A percentile compares a stretch with the other conserved stretches of the same genome.
Conservation (phyloP, 1,139 yeast species). For the Candida gigantensis region DNA sequence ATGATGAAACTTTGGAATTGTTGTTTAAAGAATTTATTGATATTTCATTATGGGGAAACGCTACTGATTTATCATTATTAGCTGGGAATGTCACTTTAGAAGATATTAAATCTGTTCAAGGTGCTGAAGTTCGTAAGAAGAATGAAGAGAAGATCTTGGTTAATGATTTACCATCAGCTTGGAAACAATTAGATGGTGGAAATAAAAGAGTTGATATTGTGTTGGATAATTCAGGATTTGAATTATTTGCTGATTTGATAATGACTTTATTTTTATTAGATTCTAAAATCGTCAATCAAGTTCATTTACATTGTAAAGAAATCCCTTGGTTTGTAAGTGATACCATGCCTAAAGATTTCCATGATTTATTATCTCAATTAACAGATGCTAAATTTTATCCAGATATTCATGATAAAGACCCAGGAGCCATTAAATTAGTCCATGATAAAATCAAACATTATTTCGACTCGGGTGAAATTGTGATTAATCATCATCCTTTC, state of each 20-base stretch:
- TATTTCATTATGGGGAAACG: conserved; percentile 96
- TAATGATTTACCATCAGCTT: conserved; percentile 72
- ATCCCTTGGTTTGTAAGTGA: conserved; percentile 99
- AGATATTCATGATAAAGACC: conserved; percentile 32
- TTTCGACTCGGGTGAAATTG: conserved; percentile 50
- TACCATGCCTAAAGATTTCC: conserved; percentile 81
- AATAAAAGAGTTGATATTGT: conserved; percentile 73
- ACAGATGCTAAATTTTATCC: conserved; percentile 53
- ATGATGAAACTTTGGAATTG: conserved; percentile 50
- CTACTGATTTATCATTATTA: conserved; percentile 87
- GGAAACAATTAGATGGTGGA: conserved; percentile 41
- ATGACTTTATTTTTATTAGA: conserved; percentile 76
- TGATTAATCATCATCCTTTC: conserved; percentile 65
- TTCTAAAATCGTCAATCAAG: conserved; percentile 56
- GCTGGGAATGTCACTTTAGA: conserved; percentile 79
- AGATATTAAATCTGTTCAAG: conserved; percentile 89
- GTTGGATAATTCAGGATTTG: conserved; percentile 94
- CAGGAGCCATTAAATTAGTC: conserved; percentile 37
- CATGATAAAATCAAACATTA: conserved; percentile 53
- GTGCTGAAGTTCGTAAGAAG: conserved; percentile 79
- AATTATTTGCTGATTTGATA: conserved; percentile 83
- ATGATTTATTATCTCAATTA: conserved; percentile 59
- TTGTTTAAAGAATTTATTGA: conserved; percentile 79
- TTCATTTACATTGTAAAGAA: conserved; percentile 84
- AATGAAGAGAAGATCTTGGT: conserved; percentile 81